phyloP scores from a whole-genome alignment of 2,329 filamentous ascomycete genomes.

The Ilyonectria robusta region DNA sequence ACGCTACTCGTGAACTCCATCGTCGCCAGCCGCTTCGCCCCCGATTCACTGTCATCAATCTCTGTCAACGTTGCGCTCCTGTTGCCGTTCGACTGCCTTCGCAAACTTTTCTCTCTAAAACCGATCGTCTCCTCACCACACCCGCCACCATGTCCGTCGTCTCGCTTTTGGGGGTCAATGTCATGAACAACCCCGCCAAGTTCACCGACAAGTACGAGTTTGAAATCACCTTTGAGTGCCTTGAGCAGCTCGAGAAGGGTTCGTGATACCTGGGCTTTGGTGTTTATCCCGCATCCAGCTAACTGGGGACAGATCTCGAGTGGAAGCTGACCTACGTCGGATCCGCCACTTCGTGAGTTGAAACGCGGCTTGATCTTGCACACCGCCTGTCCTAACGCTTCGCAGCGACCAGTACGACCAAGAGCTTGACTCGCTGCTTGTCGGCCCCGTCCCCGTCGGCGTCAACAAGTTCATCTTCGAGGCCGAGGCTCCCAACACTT shows the following conservation, averaged over 20 bases:
- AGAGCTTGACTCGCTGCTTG: slow-evolving; percentile 95
- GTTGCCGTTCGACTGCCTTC: slow-evolving; percentile 8
- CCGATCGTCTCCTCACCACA: slow-evolving; percentile 19
- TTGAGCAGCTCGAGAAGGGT: slow-evolving; percentile 96
- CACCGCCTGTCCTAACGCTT: slow-evolving; percentile 40
- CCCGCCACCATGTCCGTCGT: slow-evolving; percentile 86
- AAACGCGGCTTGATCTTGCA: slow-evolving; percentile 28
- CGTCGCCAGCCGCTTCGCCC: slow-evolving; percentile 18
- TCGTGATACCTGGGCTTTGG: slow-evolving; percentile 39
- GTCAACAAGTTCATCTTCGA: slow-evolving; percentile 99
- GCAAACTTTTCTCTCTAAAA: slow-evolving; percentile 1
- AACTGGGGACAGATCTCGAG: slow-evolving; percentile 81
- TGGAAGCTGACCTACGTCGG: slow-evolving; percentile 99
- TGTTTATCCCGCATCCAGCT: slow-evolving; percentile 31
- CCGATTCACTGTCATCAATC: slow-evolving; percentile 25
- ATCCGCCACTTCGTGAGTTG: slow-evolving; percentile 91
- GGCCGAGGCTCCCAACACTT: slow-evolving; percentile 91
- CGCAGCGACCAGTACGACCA: slow-evolving; percentile 94
- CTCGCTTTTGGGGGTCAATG: slow-evolving; percentile 93
- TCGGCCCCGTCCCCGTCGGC: slow-evolving; percentile 96
- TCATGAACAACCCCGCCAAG: slow-evolving; percentile 96
- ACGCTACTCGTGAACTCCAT: slow-evolving; percentile 21
- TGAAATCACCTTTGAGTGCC: slow-evolving; percentile 98
- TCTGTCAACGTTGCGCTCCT: slow-evolving; percentile 9
- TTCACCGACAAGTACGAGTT: slow-evolving; percentile 96